Base-by-base conservation (phyloP, 805 yeast genomes). In the Cyberlindnera misumaiensis region DNA sequence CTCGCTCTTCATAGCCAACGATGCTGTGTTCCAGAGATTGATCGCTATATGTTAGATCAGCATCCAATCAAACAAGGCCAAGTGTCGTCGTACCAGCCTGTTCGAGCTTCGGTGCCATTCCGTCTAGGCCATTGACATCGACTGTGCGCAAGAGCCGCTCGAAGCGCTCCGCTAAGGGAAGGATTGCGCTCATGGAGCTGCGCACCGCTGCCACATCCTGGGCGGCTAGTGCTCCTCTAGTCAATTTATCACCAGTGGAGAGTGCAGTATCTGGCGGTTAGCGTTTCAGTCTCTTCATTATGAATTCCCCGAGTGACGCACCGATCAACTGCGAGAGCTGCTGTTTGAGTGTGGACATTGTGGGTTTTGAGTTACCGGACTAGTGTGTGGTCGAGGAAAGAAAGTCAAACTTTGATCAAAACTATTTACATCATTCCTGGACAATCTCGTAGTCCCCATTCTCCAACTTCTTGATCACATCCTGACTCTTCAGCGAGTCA, bases 401-500 rank as follows among this genome's bases (percentile, higher is more conserved):
- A 20, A 20, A 20, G 24, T 20, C 8, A 20, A 20, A 20, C 8
- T 20, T 20, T 20, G 24, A 20, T 20, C 24, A 20, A 20, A 20
- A 20, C 24, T 20, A 20, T 20, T 20, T 20, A 20, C 24, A 20
- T 20, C 24, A 20, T 12, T 52, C 53, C 28, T 44, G 49, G 28
- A 36, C 36, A 22, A 55, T 41, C 37, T 52, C 52, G 55, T 74
- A 79, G 48, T 77, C 71, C 25, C 82, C 83, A 24, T 76, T 75
- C 15, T 72, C 75, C 14, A 70, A 71, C 45, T 77, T 72, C 38
- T 74, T 77, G 40, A 90, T 67, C 40, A 81, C 68, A 1, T 90
- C 93, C 44, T 79, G 79, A 15, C 77, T 75, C 30, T 77, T 60
- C 51, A 86, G 68, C 35, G 74, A 73, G 26, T 77, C 81, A 55